Conservation (phyloP, 148 eudicot species). For the Diospyros lotus region DNA sequence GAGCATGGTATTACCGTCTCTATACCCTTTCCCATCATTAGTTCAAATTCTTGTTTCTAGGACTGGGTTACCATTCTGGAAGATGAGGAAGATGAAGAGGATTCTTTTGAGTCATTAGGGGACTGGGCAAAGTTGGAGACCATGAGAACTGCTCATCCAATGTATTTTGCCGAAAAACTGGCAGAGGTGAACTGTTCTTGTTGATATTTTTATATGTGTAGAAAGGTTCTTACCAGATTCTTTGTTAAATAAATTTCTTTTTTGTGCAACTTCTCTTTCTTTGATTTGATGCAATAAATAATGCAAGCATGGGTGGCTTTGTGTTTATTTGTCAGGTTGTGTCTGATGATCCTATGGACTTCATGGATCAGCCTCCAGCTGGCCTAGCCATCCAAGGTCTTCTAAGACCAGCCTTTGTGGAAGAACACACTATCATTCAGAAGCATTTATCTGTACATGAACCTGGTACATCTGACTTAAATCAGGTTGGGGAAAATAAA, state of each 20-base stretch:
- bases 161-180: constrained; percentile 82
- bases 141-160: constrained; percentile 90
- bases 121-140: constrained; percentile 99
- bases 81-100: constrained; percentile 58
- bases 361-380: constrained; percentile 83
- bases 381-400: constrained; percentile 87
- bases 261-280: constrained; percentile 2
- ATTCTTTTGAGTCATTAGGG: constrained; percentile 74
- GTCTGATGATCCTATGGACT: constrained; percentile 72
- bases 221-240: neutral
- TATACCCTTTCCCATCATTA: constrained; percentile 1
- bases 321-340: constrained; percentile 39
- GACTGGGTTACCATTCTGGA: constrained; percentile 85
- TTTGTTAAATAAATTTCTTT: neutral
- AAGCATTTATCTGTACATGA: constrained; percentile 39
- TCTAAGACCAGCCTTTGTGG: constrained; percentile 77
- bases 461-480: constrained; percentile 25
- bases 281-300: neutral
- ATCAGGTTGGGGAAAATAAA: constrained; percentile 22
- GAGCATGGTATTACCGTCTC: constrained; percentile 1
- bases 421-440: constrained; percentile 70
- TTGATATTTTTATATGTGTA: neutral
- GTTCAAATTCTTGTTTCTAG: constrained; percentile 32
- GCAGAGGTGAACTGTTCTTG: constrained; percentile 47
- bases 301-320: neutral